These are phyloP conservation scores for Ophiognomonia clavigignenti-juglandacearum DNA, from an alignment of 2,329 filamentous ascomycete genomes.

Conservation along the genomic window DNA sequence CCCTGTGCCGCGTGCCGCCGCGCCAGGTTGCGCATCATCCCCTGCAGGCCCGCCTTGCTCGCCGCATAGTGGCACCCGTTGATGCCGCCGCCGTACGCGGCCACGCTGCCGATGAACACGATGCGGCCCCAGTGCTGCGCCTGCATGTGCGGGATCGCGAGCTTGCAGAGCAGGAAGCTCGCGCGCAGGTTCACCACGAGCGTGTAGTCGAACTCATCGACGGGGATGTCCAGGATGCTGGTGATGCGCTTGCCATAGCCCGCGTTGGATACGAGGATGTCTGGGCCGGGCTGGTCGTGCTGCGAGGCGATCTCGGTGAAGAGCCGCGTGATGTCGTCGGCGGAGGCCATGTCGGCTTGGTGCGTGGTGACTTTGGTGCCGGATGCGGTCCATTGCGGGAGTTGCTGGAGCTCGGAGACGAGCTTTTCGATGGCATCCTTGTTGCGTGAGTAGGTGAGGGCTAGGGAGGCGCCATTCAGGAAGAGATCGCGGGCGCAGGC, in stretches of 20 bases:
- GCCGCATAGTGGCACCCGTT: conserved; percentile 59
- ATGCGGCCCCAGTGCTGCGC: conserved; percentile 57
- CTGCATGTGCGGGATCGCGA: conserved; percentile 57
- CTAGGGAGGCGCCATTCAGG: conserved; percentile 45
- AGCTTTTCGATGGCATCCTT: conserved; percentile 40
- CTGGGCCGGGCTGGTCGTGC: conserved; percentile 47
- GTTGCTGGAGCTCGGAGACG: conserved; percentile 33
- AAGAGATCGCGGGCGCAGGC: conserved; percentile 54
- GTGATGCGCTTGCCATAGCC: conserved; percentile 59
- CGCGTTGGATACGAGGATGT: conserved; percentile 64
- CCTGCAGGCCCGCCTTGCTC: conserved; percentile 56
- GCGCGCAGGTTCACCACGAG: conserved; percentile 58
- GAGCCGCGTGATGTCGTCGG: conserved; percentile 47
- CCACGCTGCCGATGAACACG: conserved; percentile 59
- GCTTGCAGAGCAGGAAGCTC: conserved; percentile 57
- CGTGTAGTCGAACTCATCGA: conserved; percentile 62
- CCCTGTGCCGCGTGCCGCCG: conserved; percentile 53
- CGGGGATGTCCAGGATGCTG: conserved; percentile 50
- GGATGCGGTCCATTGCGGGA: conserved; percentile 27
- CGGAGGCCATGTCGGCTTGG: conserved; percentile 51
- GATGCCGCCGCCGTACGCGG: conserved; percentile 57
- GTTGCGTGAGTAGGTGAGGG: conserved; percentile 54
- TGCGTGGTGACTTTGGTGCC: conserved; percentile 48
- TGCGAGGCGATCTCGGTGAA: conserved; percentile 48
- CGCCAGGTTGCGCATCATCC: conserved; percentile 62